These are phyloP conservation scores for Periconia sp. DNA, from an alignment of 2,329 filamentous ascomycete genomes.

Conservation along the genomic window DNA sequence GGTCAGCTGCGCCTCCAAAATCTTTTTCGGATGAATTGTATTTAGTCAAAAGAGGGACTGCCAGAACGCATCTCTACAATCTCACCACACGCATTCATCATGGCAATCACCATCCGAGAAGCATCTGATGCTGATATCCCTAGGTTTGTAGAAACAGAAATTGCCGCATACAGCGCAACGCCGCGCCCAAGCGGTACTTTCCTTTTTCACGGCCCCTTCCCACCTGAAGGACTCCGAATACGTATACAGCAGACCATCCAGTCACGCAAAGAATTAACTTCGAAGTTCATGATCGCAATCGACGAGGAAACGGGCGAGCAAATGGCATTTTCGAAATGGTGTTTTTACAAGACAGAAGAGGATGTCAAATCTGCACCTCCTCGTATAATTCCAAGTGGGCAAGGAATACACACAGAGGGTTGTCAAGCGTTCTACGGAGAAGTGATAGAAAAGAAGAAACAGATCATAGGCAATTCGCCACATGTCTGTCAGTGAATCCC, in stretches of 20 bases:
- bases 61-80: not conserved
- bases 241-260: slow-evolving; percentile 11
- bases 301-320: slow-evolving; percentile 26
- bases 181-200: slow-evolving; percentile 15
- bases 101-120: slow-evolving; percentile 26
- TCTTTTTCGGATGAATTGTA: too few relatives aligned
- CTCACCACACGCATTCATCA: slow-evolving; percentile 8
- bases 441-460: slow-evolving; percentile 18
- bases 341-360: slow-evolving; percentile 25
- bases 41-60: not conserved
- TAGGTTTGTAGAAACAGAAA: slow-evolving; percentile 24
- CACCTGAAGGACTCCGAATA: slow-evolving; percentile 10
- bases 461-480: slow-evolving; percentile 20
- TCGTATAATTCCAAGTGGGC: slow-evolving; percentile 13
- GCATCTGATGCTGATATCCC: slow-evolving; percentile 25
- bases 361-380: slow-evolving; percentile 10
- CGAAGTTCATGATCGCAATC: slow-evolving; percentile 22
- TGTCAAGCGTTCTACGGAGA: slow-evolving; percentile 26
- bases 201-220: slow-evolving; percentile 30
- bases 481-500: slow-evolving; percentile 25
- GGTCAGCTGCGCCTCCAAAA: too few relatives aligned
- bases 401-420: slow-evolving; percentile 24
- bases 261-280: slow-evolving; percentile 15
- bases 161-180: slow-evolving; percentile 20
- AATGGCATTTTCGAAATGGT: slow-evolving; percentile 34